phyloP scores from a whole-genome alignment of 345 rosid species.

The Populus ilicifolia region DNA sequence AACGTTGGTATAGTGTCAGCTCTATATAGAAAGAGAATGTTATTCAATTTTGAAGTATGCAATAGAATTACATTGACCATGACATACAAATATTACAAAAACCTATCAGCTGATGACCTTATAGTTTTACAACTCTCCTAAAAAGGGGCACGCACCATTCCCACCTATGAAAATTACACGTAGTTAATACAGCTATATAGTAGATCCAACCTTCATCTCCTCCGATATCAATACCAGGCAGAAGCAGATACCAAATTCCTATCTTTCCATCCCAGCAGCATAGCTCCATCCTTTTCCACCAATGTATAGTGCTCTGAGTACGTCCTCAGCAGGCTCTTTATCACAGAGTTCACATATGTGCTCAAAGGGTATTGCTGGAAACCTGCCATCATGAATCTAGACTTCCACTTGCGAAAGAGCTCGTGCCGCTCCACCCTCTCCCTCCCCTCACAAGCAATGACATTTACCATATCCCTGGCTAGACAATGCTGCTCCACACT shows the following conservation, averaged over 20 bases:
- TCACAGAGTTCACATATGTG: constrained; percentile 50
- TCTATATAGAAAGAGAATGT: not conserved
- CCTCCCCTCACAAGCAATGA: constrained; percentile 64
- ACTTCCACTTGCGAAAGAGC: constrained; percentile 68
- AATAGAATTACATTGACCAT: not conserved
- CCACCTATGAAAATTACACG: not conserved
- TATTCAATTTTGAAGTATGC: not conserved
- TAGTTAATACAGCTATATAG: constrained; percentile 1
- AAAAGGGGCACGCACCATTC: not conserved
- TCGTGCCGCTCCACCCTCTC: constrained; percentile 75
- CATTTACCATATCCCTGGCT: constrained; percentile 63
- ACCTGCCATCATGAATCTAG: constrained; percentile 70
- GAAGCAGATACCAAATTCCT: constrained; percentile 62
- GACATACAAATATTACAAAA: not conserved
- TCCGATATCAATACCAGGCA: constrained; percentile 50
- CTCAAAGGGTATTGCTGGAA: constrained; percentile 53
- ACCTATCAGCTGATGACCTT: not conserved
- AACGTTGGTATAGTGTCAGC: not conserved
- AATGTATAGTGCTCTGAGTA: constrained; percentile 52
- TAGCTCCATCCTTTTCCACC: constrained; percentile 61
- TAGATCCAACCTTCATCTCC: not conserved
- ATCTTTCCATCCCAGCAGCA: constrained; percentile 65
- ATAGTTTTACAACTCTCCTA: not conserved
- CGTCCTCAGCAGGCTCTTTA: constrained; percentile 40
- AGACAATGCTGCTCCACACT: constrained; percentile 60